phyloP scores from a whole-genome alignment of 768 basidiomycete genomes.

The Trametes gibbosa region DNA sequence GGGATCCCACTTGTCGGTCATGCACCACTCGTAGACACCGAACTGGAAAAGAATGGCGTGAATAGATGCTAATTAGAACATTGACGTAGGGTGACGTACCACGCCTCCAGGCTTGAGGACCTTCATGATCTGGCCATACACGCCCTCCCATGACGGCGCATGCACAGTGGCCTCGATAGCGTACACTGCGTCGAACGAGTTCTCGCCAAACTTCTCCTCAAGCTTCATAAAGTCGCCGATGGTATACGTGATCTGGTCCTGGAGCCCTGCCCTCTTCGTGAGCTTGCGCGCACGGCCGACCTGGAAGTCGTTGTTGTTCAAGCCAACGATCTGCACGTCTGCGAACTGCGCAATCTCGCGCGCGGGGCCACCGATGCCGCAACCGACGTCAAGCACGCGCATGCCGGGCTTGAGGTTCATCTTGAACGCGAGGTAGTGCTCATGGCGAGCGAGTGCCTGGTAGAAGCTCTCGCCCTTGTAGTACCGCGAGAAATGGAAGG shows the following conservation, averaged over 20 bases:
- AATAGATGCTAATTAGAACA: no score
- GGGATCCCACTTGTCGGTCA: conserved; percentile 94
- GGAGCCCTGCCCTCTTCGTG: conserved; percentile 71
- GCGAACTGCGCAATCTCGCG: conserved; percentile 92
- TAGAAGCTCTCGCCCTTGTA: conserved; percentile 84
- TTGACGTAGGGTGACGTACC: no score
- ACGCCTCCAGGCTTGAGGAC: conserved; percentile 95
- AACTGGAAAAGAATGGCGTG: conserved; percentile 49
- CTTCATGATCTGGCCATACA: conserved; percentile 90
- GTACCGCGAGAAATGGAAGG: conserved; percentile 97
- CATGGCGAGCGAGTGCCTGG: conserved; percentile 85
- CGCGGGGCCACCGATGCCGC: conserved; percentile 97
- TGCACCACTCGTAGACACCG: conserved; percentile 98
- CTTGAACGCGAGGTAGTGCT: conserved; percentile 92
- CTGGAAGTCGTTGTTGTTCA: conserved; percentile 98
- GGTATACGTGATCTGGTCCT: conserved; percentile 75
- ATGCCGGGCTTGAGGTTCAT: conserved; percentile 86
- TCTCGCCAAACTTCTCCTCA: conserved; percentile 85
- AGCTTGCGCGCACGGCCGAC: conserved; percentile 82
- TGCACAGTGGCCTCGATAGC: conserved; percentile 98
- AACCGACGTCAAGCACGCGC: conserved; percentile 97
- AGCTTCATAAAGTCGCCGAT: conserved; percentile 98
- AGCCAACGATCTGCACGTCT: conserved; percentile 77
- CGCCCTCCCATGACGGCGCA: conserved; percentile 93
- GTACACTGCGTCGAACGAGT: conserved; percentile 94